Conservation (phyloP, 208 protist genomes). For the Crithidia sp. region DNA sequence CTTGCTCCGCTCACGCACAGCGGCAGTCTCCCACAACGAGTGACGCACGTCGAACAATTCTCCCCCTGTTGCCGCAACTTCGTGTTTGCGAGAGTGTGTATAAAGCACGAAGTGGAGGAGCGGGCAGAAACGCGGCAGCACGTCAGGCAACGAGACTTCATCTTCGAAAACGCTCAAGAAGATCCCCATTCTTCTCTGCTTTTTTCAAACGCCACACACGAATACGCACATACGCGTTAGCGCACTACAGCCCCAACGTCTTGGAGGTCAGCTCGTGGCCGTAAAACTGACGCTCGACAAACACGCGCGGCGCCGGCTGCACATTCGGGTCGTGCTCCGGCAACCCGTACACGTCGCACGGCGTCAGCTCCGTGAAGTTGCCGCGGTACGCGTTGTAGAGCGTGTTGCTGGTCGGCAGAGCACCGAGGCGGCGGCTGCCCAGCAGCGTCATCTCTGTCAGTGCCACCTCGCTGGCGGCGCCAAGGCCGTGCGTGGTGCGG, state of each 20-base stretch:
- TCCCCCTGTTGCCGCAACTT: not conserved
- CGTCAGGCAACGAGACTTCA: too few species aligned
- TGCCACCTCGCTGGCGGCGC: slow-evolving; percentile 70
- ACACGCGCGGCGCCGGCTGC: slow-evolving; percentile 79
- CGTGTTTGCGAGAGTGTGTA: too few species aligned
- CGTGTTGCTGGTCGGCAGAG: slow-evolving; percentile 71
- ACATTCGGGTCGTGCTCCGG: slow-evolving; percentile 86
- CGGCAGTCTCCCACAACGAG: too few species aligned
- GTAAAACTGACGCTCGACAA: slow-evolving; percentile 80
- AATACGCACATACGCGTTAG: not conserved
- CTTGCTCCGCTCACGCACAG: too few species aligned
- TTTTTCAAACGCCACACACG: not conserved
- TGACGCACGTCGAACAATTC: not conserved
- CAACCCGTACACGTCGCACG: slow-evolving; percentile 76
- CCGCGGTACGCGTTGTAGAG: slow-evolving; percentile 88
- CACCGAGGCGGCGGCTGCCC: slow-evolving; percentile 67
- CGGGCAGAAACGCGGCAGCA: too few species aligned
- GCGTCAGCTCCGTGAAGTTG: slow-evolving; percentile 66
- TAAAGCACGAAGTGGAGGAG: too few species aligned
- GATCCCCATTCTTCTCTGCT: not conserved
- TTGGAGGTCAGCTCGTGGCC: slow-evolving; percentile 89
- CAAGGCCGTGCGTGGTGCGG: slow-evolving; percentile 78
- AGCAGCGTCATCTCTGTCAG: slow-evolving; percentile 82
- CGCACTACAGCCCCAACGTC: slow-evolving; percentile 60
- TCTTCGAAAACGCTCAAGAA: too few species aligned